Conservation (phyloP, 768 basidiomycete genomes). For the Piloderma croceum region DNA sequence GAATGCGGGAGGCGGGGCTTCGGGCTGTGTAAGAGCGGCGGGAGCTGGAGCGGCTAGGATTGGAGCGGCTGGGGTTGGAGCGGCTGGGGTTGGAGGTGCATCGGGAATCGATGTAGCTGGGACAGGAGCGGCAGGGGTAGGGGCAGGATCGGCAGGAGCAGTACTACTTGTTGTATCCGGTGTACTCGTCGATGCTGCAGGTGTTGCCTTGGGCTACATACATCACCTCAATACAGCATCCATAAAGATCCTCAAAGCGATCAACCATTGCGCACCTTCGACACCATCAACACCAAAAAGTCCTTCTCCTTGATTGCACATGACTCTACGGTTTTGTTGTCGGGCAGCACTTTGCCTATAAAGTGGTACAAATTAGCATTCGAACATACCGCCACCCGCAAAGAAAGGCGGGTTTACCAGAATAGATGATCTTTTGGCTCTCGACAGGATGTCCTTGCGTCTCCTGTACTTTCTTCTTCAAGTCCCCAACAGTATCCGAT, state of each 20-base stretch:
- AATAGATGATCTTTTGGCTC: constrained; percentile 90
- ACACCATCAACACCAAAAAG: constrained; percentile 98
- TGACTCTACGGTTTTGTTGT: constrained; percentile 82
- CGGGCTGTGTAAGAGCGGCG: constrained; percentile 24
- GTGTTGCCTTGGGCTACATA: constrained; percentile 51
- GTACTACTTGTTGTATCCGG: constrained; percentile 28
- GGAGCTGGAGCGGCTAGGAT: constrained; percentile 26
- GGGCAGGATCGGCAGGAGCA: constrained; percentile 23
- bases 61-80: constrained; percentile 29
- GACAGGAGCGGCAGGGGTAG: constrained; percentile 29
- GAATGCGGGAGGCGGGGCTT: constrained; percentile 29
- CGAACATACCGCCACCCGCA: too few relatives aligned
- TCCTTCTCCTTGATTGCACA: constrained; percentile 97
- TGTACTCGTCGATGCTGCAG: constrained; percentile 16
- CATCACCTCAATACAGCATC: background rate
- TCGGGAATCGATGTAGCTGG: constrained; percentile 32
- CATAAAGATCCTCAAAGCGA: constrained; percentile 4
- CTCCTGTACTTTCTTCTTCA: constrained; percentile 82
- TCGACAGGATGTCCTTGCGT: constrained; percentile 69
- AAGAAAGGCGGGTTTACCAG: constrained; percentile 48
- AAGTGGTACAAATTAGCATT: constrained; percentile 4
- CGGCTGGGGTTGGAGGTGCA: constrained; percentile 29
- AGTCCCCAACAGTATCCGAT: constrained; percentile 62
- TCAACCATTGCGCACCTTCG: constrained; percentile 60
- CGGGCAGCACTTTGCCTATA: constrained; percentile 84